These are phyloP conservation scores for Arthrobotrys musiformis DNA, from an alignment of 2,329 filamentous ascomycete genomes.

Conservation along the genomic window DNA sequence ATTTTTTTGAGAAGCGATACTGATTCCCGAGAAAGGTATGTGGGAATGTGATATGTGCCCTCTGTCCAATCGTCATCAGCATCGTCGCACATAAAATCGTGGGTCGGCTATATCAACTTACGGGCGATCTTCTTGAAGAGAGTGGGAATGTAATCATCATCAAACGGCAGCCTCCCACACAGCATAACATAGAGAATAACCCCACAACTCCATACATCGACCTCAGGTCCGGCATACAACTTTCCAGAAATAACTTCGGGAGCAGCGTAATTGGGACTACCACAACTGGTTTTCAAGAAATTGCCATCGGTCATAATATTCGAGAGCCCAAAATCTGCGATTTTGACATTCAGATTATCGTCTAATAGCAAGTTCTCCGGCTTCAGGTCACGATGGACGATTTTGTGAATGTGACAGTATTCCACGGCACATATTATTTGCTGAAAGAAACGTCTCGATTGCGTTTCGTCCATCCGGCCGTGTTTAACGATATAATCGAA, in stretches of 20 bases:
- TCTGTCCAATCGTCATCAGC: constrained; percentile 56
- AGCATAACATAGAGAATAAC: constrained; percentile 88
- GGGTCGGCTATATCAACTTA: constrained; percentile 34
- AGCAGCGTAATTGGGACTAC: constrained; percentile 96
- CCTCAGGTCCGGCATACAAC: constrained; percentile 94
- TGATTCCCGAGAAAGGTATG: constrained; percentile 88
- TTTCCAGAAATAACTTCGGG: constrained; percentile 98
- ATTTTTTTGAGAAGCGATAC: constrained; percentile 86
- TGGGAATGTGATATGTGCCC: constrained; percentile 90
- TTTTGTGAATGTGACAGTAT: constrained; percentile 98
- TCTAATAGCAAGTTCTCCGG: constrained; percentile 96
- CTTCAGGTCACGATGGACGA: constrained; percentile 96
- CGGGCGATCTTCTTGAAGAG: constrained; percentile 98
- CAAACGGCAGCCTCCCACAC: constrained; percentile 87
- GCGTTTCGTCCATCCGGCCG: constrained; percentile 87
- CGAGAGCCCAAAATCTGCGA: constrained; percentile 97
- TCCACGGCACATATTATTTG: constrained; percentile 99
- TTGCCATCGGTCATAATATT: constrained; percentile 99
- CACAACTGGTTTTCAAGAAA: constrained; percentile 97
- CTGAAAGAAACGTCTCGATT: constrained; percentile 98
- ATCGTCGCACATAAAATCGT: not conserved
- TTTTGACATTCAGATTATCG: constrained; percentile 96
- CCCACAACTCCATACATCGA: constrained; percentile 97
- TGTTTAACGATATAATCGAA: constrained; percentile 98
- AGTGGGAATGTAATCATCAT: constrained; percentile 97